These are phyloP conservation scores for Suillus brevipes DNA, from an alignment of 768 basidiomycete genomes.

Conservation along the genomic window DNA sequence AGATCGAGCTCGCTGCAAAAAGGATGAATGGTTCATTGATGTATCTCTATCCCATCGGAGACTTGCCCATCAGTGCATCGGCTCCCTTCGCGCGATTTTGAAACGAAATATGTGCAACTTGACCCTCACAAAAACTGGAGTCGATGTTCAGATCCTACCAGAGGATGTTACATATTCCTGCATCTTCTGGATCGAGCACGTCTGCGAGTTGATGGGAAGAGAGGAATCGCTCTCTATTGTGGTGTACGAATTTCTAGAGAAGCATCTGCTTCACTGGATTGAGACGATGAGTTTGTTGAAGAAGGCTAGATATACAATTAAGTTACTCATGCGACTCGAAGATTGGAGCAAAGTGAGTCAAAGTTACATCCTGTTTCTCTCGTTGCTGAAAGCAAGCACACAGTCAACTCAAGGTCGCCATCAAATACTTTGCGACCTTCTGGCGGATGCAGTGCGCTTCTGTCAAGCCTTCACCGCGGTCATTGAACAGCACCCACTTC, in stretches of 20 bases:
- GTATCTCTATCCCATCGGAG: slow-evolving; percentile 20
- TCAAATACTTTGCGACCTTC: slow-evolving; percentile 19
- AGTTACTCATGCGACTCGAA: slow-evolving; percentile 24
- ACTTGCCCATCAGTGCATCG: slow-evolving; percentile 27
- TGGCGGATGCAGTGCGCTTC: slow-evolving; percentile 31
- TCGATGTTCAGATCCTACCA: slow-evolving; percentile 18
- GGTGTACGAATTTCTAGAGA: slow-evolving; percentile 21
- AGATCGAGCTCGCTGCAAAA: slow-evolving; percentile 28
- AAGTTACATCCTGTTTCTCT: neutral
- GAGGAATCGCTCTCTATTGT: slow-evolving; percentile 15
- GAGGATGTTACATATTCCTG: slow-evolving; percentile 30
- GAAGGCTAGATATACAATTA: slow-evolving; percentile 34
- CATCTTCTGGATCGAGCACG: slow-evolving; percentile 30
- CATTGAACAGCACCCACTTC: slow-evolving; percentile 34
- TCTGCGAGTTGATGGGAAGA: slow-evolving; percentile 16
- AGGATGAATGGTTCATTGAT: slow-evolving; percentile 32
- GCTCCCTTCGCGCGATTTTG: slow-evolving; percentile 15
- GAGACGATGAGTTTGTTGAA: slow-evolving; percentile 32
- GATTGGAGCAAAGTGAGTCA: slow-evolving; percentile 28
- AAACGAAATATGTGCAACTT: slow-evolving; percentile 29
- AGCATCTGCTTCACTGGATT: slow-evolving; percentile 35
- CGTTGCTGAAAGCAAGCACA: neutral
- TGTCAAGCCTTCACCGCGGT: slow-evolving; percentile 31
- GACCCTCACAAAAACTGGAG: slow-evolving; percentile 17
- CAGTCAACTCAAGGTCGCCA: slow-evolving; percentile 18